phyloP scores from a whole-genome alignment of 306 rosid species.

The Quercus parvula region DNA sequence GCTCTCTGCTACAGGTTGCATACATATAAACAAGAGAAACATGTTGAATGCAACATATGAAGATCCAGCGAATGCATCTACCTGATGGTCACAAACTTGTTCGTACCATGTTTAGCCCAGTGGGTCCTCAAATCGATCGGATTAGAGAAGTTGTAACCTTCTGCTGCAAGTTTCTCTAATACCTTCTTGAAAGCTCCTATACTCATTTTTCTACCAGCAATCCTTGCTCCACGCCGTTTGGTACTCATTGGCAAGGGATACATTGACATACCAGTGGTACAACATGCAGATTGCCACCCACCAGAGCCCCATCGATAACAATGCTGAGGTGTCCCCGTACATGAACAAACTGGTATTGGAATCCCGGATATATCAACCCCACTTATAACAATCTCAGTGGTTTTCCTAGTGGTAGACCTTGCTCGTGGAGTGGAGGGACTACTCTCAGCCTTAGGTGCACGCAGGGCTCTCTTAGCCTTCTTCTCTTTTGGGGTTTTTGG shows the following conservation, averaged over 20 bases:
- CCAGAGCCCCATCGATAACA: slow-evolving; percentile 98
- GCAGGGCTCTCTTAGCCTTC: slow-evolving; percentile 71
- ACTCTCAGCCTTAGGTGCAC: slow-evolving; percentile 46
- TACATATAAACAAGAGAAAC: slow-evolving; percentile 65
- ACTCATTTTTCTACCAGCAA: slow-evolving; percentile 97
- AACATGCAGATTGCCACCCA: slow-evolving; percentile 99
- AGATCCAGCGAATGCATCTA: slow-evolving; percentile 37
- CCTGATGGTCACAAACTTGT: slow-evolving; percentile 97
- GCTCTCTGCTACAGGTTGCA: slow-evolving; percentile 59
- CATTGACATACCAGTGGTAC: slow-evolving; percentile 79
- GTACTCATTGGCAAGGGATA: slow-evolving; percentile 96
- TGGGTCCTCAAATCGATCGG: slow-evolving; percentile 84
- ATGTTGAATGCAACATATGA: slow-evolving; percentile 29
- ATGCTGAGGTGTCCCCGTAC: slow-evolving; percentile 86
- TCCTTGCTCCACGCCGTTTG: slow-evolving; percentile 91
- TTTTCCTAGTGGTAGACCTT: slow-evolving; percentile 60
- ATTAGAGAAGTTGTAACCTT: slow-evolving; percentile 73
- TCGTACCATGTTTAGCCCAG: slow-evolving; percentile 98
- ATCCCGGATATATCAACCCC: slow-evolving; percentile 82
- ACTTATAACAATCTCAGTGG: slow-evolving; percentile 72
- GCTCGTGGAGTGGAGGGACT: slow-evolving; percentile 51
- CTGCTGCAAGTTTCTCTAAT: slow-evolving; percentile 87
- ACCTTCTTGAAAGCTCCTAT: slow-evolving; percentile 97
- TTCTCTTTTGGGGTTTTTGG: slow-evolving; percentile 75
- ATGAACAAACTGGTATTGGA: slow-evolving; percentile 90